Evolutionary conservation across 208 protist species (phyloP), one percentile per base, ranked within the genome.

Genomic region (Tritrichomonas musculus): DNA sequence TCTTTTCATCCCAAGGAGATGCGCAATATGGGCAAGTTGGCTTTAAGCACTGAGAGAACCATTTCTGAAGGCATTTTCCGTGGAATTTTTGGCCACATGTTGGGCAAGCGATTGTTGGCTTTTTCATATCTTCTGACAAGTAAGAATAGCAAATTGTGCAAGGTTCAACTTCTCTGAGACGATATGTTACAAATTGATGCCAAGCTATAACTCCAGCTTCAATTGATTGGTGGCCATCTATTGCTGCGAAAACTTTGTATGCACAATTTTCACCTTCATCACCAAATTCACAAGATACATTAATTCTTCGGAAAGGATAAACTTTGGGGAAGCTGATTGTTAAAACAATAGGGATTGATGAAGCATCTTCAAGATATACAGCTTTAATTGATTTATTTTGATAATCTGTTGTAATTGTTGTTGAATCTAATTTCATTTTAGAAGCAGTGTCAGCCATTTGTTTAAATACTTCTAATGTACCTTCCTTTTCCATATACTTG

Each of bases 61-160:
- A 88, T 20, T 88, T 88, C 8, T 44, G 47, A 2, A 88, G 47
- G 39, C 77, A 88, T 5, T 44, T 49, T n/a, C 77, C 77, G 47
- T 88, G 77, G 77, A 88, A 88, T 36, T 88, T 88, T 53, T 88
- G 41, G 1, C 77, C 77, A 47, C 77, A 88, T 11, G 47, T 49
- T 39, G 77, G 47, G 17, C 77, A 88, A 20, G 44, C 47, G 27
- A 88, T 49, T 0, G 33, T 88, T 39, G 77, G 77, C 44, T 53
- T 50, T 14, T 49, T 49, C 30, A 53, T 44, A 39, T 88, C 41
- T 2, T 88, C 77, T 22, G 20, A 20, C 3, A 88, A 30, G 47
- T 88, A 88, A 39, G 77, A 88, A 39, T 88, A 88, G 27, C 77
- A 88, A n/a, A 88, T 88, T 33, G 77, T 88, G 27, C 77, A 88